Evolutionary conservation across 257 asterid species (phyloP).

Genomic region (Eucommia ulmoides): DNA sequence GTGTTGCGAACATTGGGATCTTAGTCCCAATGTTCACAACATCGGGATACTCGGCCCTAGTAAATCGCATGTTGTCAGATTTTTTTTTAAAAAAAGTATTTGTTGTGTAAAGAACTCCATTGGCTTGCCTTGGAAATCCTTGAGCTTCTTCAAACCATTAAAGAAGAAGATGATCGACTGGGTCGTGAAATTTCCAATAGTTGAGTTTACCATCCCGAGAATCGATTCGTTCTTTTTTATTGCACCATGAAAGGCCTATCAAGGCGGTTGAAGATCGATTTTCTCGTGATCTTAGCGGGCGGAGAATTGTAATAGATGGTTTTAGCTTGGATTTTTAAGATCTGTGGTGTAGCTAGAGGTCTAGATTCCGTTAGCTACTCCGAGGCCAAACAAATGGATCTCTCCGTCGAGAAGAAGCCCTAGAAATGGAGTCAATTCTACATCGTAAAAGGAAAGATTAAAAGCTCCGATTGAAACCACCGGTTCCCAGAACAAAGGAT

Average conservation of each 20-base stretch:
- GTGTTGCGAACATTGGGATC: too few relatives aligned
- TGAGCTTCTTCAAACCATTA: too few relatives aligned
- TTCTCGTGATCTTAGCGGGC: slow-evolving; percentile 16
- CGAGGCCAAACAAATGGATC: slow-evolving; percentile 35
- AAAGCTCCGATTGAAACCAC: slow-evolving; percentile 81
- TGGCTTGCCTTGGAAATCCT: too few relatives aligned
- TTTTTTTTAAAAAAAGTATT: too few relatives aligned
- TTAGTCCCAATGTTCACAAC: too few relatives aligned
- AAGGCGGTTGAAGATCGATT: slow-evolving; percentile 21
- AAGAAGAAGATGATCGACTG: too few relatives aligned
- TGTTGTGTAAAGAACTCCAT: too few relatives aligned
- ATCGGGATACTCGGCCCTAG: too few relatives aligned
- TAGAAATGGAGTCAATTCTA: slow-evolving; percentile 60
- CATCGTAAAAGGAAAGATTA: slow-evolving; percentile 65
- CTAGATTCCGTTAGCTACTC: slow-evolving; percentile 46
- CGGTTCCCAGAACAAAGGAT: slow-evolving; percentile 86
- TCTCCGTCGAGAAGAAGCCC: slow-evolving; percentile 46
- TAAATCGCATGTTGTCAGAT: too few relatives aligned
- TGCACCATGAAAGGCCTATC: slow-evolving; percentile 46
- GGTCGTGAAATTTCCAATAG: slow-evolving; percentile 59
- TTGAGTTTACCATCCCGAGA: slow-evolving; percentile 63
- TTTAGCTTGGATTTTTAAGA: slow-evolving; percentile 38
- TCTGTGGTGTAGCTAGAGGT: slow-evolving; percentile 58
- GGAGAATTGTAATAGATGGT: slow-evolving; percentile 25
- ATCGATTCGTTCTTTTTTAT: slow-evolving; percentile 29